These are phyloP conservation scores for Pneumocystis wakefieldiae DNA, from an alignment of 1,139 yeast species.

Conservation along the genomic window DNA sequence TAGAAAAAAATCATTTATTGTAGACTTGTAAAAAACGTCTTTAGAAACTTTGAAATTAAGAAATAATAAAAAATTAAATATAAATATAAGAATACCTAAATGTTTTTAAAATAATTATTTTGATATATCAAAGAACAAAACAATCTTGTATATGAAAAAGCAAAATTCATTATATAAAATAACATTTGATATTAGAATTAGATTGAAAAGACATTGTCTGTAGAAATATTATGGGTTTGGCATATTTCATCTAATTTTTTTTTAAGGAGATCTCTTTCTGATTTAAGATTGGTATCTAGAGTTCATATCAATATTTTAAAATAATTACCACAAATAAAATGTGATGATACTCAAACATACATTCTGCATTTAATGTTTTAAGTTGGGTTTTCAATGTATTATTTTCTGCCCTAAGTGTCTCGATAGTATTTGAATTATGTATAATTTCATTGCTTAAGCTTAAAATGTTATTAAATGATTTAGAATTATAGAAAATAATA, in stretches of 20 bases:
- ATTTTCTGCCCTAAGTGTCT: not conserved
- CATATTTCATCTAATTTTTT: not conserved
- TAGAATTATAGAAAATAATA: not conserved
- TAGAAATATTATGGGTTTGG: not conserved
- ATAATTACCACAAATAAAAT: not conserved
- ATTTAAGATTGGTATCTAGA: not conserved
- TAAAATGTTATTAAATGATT: no score
- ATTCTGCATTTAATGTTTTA: not conserved
- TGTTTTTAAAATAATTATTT: no score
- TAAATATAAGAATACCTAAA: not conserved
- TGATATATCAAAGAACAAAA: no score
- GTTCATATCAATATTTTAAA: not conserved
- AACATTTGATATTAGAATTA: not conserved
- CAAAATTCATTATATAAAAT: not conserved
- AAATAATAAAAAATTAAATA: no score
- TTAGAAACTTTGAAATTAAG: not conserved
- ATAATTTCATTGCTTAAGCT: not conserved
- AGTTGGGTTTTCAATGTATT: not conserved
- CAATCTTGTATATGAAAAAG: not conserved
- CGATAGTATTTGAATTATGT: not conserved
- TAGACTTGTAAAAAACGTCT: no score
- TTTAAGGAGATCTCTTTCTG: not conserved
- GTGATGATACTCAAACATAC: not conserved
- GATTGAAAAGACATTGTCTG: not conserved
- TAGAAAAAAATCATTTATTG: no score